These are phyloP conservation scores for Dissophora globulifera DNA, from an alignment of 192 early-diverging fungal genomes.

Conservation along the genomic window DNA sequence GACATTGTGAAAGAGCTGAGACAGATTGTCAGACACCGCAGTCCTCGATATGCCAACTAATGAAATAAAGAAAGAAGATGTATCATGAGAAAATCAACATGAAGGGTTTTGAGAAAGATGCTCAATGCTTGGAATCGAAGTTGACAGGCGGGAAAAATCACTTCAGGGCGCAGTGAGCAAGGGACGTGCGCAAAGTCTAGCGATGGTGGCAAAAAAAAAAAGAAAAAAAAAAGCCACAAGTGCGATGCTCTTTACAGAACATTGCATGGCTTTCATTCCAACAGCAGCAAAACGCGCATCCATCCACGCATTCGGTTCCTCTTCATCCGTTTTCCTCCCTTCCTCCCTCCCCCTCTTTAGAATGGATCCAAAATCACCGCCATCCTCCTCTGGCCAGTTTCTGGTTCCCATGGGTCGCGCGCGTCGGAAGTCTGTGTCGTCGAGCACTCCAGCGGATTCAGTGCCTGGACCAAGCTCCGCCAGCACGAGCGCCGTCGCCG, in stretches of 20 bases:
- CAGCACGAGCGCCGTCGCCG: no score
- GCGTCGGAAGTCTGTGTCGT: background rate
- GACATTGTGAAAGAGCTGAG: conserved; percentile 7
- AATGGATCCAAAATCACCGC: conserved; percentile 3
- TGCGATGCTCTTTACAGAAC: background rate
- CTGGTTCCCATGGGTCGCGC: conserved; percentile 5
- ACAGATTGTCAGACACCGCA: background rate
- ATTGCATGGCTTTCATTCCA: no score
- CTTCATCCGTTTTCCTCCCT: background rate
- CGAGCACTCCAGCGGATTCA: background rate
- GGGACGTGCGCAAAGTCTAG: no score
- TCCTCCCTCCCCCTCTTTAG: background rate
- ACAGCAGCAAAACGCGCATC: no score
- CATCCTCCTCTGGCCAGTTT: background rate
- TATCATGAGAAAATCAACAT: no score
- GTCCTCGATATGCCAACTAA: no score
- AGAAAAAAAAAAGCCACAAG: conserved; percentile 7
- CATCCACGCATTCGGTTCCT: no score
- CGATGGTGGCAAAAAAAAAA: conserved; percentile 13
- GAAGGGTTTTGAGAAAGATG: no score
- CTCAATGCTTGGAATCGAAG: no score
- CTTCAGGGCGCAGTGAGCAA: no score
- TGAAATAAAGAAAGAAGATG: no score
- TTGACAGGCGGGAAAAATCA: no score
- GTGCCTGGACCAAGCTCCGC: background rate